A percentile compares a stretch with the other conserved stretches of the same genome.
Evolutionary conservation across 306 rosid genomes (phyloP).

Genomic region (Morella rubra): DNA sequence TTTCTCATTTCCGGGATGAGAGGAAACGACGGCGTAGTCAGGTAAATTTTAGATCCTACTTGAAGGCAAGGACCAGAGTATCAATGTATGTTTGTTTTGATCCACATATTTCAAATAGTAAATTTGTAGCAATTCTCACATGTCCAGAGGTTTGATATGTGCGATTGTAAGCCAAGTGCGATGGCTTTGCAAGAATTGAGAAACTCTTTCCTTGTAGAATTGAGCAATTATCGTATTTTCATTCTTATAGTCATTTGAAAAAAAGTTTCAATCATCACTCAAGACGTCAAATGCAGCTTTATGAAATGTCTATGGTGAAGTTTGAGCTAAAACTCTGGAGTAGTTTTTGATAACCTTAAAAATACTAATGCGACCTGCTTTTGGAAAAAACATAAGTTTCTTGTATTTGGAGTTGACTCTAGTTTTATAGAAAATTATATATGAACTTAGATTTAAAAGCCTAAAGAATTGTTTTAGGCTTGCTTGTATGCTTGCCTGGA

Average conservation of each 20-base stretch:
- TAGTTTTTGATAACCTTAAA: background rate
- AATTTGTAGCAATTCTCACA: background rate
- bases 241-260: background rate
- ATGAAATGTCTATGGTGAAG: background rate
- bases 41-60: constrained; percentile 41
- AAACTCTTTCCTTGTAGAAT: background rate
- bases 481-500: background rate
- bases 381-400: background rate
- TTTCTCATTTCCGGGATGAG: constrained; percentile 96
- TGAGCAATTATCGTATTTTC: background rate
- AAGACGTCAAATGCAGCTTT: background rate
- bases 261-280: background rate
- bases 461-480: too few species aligned
- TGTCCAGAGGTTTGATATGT: background rate
- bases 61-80: background rate
- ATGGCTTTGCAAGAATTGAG: background rate
- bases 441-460: too few species aligned
- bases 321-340: background rate
- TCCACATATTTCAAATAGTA: constrained; percentile 1
- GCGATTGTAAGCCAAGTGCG: background rate
- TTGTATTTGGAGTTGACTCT: background rate
- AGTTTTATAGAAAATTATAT: too few species aligned
- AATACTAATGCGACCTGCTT: background rate
- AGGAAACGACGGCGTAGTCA: constrained; percentile 83
- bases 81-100: background rate